These are phyloP conservation scores for Ganoderma sinense DNA, from an alignment of 1,284 basidiomycete species.

Conservation along the genomic window DNA sequence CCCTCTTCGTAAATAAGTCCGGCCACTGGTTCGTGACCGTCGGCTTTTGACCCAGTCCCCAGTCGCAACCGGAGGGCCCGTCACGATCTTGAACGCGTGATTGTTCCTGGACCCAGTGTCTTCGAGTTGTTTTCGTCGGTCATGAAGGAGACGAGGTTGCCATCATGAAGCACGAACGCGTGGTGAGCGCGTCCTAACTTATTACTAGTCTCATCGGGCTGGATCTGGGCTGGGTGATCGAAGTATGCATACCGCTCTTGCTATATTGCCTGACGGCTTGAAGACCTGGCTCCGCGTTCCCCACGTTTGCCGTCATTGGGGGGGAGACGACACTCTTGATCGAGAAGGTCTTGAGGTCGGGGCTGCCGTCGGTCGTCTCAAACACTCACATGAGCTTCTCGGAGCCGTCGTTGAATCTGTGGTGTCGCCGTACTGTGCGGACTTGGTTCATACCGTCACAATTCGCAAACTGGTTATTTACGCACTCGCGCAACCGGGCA, in stretches of 20 bases:
- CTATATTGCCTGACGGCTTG: not conserved
- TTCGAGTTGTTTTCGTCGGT: not conserved
- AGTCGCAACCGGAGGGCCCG: conserved; percentile 2
- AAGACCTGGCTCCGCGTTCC: not conserved
- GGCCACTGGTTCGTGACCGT: conserved; percentile 8
- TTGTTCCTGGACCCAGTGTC: no score
- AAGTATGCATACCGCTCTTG: conserved; percentile 2
- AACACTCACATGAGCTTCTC: conserved; percentile 16
- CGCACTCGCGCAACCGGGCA: not conserved
- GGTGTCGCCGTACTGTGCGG: conserved; percentile 2
- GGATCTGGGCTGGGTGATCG: no score
- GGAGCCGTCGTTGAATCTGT: conserved; percentile 16
- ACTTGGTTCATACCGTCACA: not conserved
- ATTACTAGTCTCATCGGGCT: not conserved
- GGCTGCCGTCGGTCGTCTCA: conserved; percentile 19
- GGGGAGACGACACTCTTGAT: conserved; percentile 16
- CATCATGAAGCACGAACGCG: not conserved
- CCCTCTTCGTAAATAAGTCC: conserved; percentile 9
- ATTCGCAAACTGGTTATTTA: not conserved
- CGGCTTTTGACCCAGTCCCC: conserved; percentile 10
- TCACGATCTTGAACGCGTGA: conserved; percentile 17
- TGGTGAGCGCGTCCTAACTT: not conserved
- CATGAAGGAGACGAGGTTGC: not conserved
- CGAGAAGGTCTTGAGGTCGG: conserved; percentile 2
- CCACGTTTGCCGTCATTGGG: not conserved